Conservation (phyloP, 768 basidiomycete species). For the Lepiota subincarnata region DNA sequence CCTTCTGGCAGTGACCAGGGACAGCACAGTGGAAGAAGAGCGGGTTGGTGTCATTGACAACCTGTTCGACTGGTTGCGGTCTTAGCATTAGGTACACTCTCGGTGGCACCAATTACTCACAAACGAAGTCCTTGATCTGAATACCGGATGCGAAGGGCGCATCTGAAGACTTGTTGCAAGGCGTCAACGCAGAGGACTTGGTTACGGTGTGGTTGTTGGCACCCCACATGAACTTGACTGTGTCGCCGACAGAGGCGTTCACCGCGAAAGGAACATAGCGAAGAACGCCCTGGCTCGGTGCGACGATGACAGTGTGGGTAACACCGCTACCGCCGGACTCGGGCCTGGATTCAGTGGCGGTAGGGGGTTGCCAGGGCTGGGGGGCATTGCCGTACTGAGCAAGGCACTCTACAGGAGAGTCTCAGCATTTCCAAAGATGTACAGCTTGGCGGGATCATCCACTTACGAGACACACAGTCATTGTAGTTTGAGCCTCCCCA, state of each 20-base stretch:
- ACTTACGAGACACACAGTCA: constrained; percentile 68
- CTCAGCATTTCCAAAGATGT: neutral
- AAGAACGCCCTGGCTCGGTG: constrained; percentile 71
- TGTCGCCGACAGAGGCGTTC: constrained; percentile 76
- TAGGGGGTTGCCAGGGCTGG: constrained; percentile 31
- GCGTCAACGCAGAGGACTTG: constrained; percentile 59
- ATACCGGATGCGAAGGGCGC: constrained; percentile 60
- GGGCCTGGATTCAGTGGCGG: constrained; percentile 23
- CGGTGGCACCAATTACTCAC: constrained; percentile 30
- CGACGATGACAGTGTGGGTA: constrained; percentile 75
- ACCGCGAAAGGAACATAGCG: constrained; percentile 72
- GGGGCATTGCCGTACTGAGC: constrained; percentile 47
- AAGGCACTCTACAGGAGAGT: constrained; percentile 50
- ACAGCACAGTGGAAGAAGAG: constrained; percentile 73
- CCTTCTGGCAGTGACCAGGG: constrained; percentile 70
- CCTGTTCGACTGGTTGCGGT: constrained; percentile 50
- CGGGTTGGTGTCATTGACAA: constrained; percentile 71
- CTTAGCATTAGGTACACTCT: neutral
- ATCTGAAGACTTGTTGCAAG: constrained; percentile 71
- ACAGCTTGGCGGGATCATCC: neutral
- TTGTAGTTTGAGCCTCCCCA: constrained; percentile 51
- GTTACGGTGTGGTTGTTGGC: constrained; percentile 83
- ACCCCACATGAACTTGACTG: constrained; percentile 72
- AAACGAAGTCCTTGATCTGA: constrained; percentile 61
- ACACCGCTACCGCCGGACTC: constrained; percentile 44